phyloP scores from a whole-genome alignment of 169 alveolate genomes.

The Eimeria nieschulzi region DNA sequence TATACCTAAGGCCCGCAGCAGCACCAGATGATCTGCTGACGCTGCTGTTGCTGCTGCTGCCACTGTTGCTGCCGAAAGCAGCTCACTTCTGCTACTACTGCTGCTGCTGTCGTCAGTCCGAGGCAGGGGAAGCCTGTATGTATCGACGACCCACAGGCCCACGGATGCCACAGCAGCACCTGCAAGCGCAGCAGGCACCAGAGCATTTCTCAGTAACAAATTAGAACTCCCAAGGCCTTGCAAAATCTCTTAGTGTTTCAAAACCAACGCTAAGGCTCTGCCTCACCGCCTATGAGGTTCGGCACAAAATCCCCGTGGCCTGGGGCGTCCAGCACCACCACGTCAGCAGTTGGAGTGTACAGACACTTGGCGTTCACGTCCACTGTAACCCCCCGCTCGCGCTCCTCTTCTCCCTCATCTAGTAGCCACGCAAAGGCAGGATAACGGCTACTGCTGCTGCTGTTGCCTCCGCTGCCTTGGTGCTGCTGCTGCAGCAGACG shows the following conservation, averaged over 20 bases:
- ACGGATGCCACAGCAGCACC: constrained; percentile 95
- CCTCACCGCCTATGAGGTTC: constrained; percentile 90
- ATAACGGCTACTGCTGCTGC: not conserved
- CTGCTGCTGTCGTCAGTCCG: not conserved
- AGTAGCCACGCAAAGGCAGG: constrained; percentile 88
- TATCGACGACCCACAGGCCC: constrained; percentile 96
- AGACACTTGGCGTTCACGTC: constrained; percentile 87
- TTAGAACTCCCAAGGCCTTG: not conserved
- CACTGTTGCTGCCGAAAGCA: constrained; percentile 82
- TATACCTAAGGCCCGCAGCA: constrained; percentile 91
- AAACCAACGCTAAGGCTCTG: not conserved
- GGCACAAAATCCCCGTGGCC: constrained; percentile 96
- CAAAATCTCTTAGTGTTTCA: not conserved
- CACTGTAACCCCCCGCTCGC: constrained; percentile 91
- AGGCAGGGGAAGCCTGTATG: constrained; percentile 77
- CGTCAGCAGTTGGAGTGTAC: constrained; percentile 75
- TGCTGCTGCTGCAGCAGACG: constrained; percentile 79
- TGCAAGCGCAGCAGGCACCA: not conserved
- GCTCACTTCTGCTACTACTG: not conserved
- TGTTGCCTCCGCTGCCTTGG: constrained; percentile 42
- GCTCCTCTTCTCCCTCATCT: constrained; percentile 86
- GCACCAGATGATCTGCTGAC: constrained; percentile 89
- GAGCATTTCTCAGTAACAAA: not conserved
- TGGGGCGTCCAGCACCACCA: constrained; percentile 91
- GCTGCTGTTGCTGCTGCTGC: constrained; percentile 1